Evolutionary conservation across 805 yeast genomes (phyloP), one percentile per base, ranked within the genome.

Genomic region (Cyberlindnera euphorbiae): DNA sequence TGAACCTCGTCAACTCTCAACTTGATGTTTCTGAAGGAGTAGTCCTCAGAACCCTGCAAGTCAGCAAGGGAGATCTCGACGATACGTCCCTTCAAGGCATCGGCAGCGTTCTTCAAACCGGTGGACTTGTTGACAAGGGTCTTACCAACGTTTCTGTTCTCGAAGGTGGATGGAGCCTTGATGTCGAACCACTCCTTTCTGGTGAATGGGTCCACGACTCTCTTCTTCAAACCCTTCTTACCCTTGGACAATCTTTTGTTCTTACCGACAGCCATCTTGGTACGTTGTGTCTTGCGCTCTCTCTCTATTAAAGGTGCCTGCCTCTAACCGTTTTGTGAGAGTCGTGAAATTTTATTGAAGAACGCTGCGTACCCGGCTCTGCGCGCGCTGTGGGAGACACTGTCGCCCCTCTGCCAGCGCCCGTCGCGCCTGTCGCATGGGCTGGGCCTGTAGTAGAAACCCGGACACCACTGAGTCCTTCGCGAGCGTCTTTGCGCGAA

Each of bases 1-100:
- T 90, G 96, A 59, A 89, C 96, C 76, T 90, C 97, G 64, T 89
- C 97, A 60, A 90, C 95, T 77, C 97, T 88, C 73, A 90, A 85
- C 74, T 83, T 86, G 66, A 90, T 75, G 77, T 90, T 88, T 81
- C 95, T 90, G 86, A 82, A 83, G 52, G 97, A 81, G 80, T 89
- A 95, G 76, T 90, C 97, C 78, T 90, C 97, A 63, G 94, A 86
- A 64, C 95, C 95, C 77, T 90, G 97, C 65, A 90, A 80, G 72
- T 90, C 97, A 60, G 97, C 97, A 56, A 90, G 79, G 55, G 87
- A 82, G 55, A 89, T 88, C 73, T 90, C 97, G 58, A 90, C 81
- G 58, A 90, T 85, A 74, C 97, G 88, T 64, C 97, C 97, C 76
- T 88, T 90, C 66, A 90, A 82, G 63, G 95, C 95, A 70, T 90